A percentile compares a stretch with the other conserved stretches of the same genome.
phyloP scores from a whole-genome alignment of 495 filamentous ascomycete species.

The Tirmania nivea region DNA sequence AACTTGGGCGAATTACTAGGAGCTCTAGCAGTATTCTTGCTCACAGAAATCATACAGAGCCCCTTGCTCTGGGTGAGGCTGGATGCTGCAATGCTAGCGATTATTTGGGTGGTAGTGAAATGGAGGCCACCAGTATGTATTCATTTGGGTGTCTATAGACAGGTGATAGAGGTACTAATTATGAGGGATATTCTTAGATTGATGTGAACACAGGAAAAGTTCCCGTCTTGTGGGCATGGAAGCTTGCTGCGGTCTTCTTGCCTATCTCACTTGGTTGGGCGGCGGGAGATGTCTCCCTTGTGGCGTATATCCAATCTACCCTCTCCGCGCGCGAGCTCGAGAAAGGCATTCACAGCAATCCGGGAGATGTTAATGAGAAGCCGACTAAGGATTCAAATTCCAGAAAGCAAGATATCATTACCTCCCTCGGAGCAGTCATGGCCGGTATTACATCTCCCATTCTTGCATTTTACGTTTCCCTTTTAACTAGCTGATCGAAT shows the following conservation, averaged over 20 bases:
- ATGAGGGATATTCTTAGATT: not conserved
- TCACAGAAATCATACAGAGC: conserved; percentile 23
- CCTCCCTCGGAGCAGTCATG: conserved; percentile 28
- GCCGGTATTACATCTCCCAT: not conserved
- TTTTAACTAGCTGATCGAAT: not conserved
- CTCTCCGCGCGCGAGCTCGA: conserved; percentile 20
- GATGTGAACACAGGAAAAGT: not conserved
- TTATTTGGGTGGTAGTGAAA: conserved; percentile 24
- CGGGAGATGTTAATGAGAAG: no score
- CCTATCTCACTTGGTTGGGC: conserved; percentile 29
- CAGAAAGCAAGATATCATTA: conserved; percentile 21
- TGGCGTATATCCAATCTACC: conserved; percentile 26
- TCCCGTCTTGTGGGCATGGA: conserved; percentile 22
- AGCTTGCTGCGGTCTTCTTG: conserved; percentile 24
- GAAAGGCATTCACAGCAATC: no score
- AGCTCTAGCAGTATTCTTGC: conserved; percentile 24
- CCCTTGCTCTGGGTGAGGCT: conserved; percentile 27
- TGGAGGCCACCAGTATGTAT: conserved; percentile 13
- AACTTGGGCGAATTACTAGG: conserved; percentile 27
- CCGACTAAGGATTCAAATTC: no score
- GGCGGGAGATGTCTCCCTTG: conserved; percentile 26
- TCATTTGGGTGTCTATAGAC: not conserved
- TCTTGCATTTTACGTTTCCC: not conserved
- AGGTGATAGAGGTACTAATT: not conserved
- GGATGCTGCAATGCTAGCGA: conserved; percentile 22